Evolutionary conservation across 2,329 filamentous ascomycete genomes (phyloP), one percentile per base, ranked within the genome.

Genomic region (Botrytis hyacinthi): DNA sequence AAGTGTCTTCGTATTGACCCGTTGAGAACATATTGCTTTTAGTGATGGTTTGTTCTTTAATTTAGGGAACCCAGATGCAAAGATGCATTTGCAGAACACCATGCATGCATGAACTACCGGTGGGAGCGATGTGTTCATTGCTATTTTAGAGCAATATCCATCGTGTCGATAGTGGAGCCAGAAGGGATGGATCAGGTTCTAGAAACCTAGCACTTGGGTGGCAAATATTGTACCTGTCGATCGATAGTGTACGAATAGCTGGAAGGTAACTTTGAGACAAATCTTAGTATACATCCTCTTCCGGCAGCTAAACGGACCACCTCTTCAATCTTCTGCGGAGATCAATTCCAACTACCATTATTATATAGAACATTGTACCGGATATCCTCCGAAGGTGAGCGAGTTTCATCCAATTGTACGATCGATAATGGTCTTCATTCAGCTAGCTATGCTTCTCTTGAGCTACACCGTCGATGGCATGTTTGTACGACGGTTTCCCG

Each of bases 41-140:
- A 37, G 42, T 29, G 16, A 57, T 32, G 29, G 16, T 32, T 29
- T 42, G 10, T 16, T 40, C 12, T 42, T 57, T 63, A 12, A n/a
- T 42, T 22, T 68, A 6, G n/a, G n/a, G 51, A 57, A 57, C n/a
- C 14, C n/a, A 68, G 10, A 57, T 57, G n/a, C 65, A 57, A 22
- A 57, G 16, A 42, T 57, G 26, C 37, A 29, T 57, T 54, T 54
- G 65, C 48, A 68, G 48, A 68, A 68, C 20, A 57, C 29, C 48
- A 16, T 57, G 26, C 66, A 68, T 57, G 66, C 66, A 68, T 68
- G 66, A 57, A 68, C 48, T 57, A 37, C n/a, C 54, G 35, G 35
- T 57, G 66, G 66, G 35, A 42, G 54, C 26, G n/a, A 42, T 68
- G 46, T 40, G 48, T 57, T 57, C 18, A 29, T 57, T 40, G 22